Evolutionary conservation across 169 alveolate genomes (phyloP).

Genomic region (Plasmodium chabaudi): DNA sequence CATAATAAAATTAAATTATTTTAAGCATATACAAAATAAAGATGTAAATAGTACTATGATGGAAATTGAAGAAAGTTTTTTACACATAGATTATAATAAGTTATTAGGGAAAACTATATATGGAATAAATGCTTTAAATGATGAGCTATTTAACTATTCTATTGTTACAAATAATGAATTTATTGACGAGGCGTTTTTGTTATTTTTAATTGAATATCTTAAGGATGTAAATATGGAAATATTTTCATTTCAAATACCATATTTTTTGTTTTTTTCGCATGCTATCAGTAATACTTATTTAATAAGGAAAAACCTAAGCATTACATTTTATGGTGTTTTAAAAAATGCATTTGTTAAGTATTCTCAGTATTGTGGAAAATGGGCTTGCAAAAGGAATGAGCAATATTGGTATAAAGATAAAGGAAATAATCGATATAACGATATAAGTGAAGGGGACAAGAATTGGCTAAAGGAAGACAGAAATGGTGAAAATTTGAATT

Average conservation of each 20-base stretch:
- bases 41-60: slow-evolving; percentile 54
- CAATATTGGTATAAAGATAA: not conserved
- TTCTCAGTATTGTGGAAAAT: slow-evolving; percentile 1
- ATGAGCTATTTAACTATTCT: slow-evolving; percentile 14
- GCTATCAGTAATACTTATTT: slow-evolving; percentile 20
- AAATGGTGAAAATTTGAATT: not conserved
- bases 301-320: slow-evolving; percentile 33
- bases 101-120: not conserved
- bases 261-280: slow-evolving; percentile 30
- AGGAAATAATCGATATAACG: not conserved
- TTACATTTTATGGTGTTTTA: slow-evolving; percentile 25
- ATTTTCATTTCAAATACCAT: slow-evolving; percentile 1
- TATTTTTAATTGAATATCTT: slow-evolving; percentile 31
- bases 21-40: slow-evolving; percentile 26
- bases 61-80: slow-evolving; percentile 16
- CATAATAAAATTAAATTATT: slow-evolving; percentile 44
- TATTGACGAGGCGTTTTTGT: slow-evolving; percentile 21
- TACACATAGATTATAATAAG: slow-evolving; percentile 8
- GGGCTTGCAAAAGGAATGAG: not conserved
- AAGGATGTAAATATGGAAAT: slow-evolving; percentile 28
- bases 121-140: slow-evolving; percentile 16
- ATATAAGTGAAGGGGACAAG: not conserved
- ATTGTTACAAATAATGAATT: slow-evolving; percentile 16
- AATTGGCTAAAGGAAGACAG: not conserved
- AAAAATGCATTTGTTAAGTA: slow-evolving; percentile 34